Evolutionary conservation across 176 grass and related monocot species (phyloP).

Genomic region (Oryza meyeriana): DNA sequence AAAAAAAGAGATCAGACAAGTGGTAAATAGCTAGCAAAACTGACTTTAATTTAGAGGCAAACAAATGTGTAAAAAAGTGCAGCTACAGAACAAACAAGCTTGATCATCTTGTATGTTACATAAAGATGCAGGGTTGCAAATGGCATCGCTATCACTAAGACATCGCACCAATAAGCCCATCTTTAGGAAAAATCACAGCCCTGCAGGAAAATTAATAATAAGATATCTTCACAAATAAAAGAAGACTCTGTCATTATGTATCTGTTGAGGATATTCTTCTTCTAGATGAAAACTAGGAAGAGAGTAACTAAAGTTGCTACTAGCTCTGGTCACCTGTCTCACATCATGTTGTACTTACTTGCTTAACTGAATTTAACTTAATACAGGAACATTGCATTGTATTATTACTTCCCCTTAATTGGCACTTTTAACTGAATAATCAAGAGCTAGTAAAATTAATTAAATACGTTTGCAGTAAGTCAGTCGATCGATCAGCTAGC

Average conservation of each 20-base stretch:
- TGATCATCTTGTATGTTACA: neutral
- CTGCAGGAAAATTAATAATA: neutral
- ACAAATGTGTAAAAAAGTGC: neutral
- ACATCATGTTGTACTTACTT: neutral
- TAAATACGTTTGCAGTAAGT: too few relatives aligned
- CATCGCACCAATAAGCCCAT: slow-evolving; percentile 26
- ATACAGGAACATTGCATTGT: neutral
- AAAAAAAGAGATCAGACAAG: neutral
- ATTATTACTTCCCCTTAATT: too few relatives aligned
- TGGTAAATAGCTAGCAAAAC: neutral
- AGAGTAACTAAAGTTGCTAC: neutral
- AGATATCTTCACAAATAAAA: slow-evolving; percentile 16
- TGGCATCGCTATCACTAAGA: slow-evolving; percentile 11
- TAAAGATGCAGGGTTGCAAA: neutral
- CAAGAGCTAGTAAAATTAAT: too few relatives aligned
- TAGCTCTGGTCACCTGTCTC: neutral
- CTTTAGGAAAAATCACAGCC: slow-evolving; percentile 5
- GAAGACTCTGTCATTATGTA: slow-evolving; percentile 12
- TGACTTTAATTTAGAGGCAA: neutral
- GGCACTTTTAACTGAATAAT: too few relatives aligned
- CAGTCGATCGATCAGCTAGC: too few relatives aligned
- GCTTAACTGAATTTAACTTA: neutral
- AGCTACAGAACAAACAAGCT: neutral
- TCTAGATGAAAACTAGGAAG: slow-evolving; percentile 39
- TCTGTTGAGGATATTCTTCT: neutral